A percentile compares a stretch with the other conserved stretches of the same genome.
Conservation (phyloP, 441 rosid genomes). For the Adansonia gregorii region DNA sequence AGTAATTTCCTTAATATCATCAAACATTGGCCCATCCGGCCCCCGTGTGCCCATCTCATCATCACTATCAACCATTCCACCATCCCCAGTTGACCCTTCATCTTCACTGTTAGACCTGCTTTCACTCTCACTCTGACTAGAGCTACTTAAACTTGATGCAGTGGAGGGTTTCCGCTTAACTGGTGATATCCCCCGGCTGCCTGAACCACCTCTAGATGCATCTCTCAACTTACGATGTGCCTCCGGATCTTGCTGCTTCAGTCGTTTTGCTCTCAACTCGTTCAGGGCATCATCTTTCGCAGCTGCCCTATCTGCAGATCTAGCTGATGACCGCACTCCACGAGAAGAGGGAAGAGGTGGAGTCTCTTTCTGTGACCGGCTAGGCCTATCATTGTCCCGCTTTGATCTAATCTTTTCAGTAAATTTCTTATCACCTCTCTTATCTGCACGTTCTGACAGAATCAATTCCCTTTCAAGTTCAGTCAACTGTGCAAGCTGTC, state of each 20-base stretch:
- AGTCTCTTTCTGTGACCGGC: conserved; percentile 64
- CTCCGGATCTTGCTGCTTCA: conserved; percentile 92
- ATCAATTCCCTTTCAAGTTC: conserved; percentile 95
- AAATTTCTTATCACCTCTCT: conserved; percentile 88
- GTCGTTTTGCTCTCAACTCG: conserved; percentile 84
- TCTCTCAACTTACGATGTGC: conserved; percentile 79
- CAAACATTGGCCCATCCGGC: conserved; percentile 64
- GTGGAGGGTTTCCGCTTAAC: conserved; percentile 59
- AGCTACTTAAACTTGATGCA: conserved; percentile 73
- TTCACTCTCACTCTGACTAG: conserved; percentile 82
- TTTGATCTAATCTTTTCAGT: conserved; percentile 79
- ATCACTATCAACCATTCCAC: conserved; percentile 87
- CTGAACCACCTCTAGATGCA: conserved; percentile 69
- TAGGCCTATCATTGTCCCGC: conserved; percentile 69
- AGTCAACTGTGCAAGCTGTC: conserved; percentile 75
- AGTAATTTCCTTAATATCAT: conserved; percentile 83
- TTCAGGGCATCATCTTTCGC: conserved; percentile 90
- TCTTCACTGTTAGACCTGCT: conserved; percentile 86
- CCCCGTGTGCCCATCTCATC: conserved; percentile 68
- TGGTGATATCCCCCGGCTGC: conserved; percentile 63
- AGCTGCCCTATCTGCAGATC: conserved; percentile 93
- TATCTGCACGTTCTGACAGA: conserved; percentile 81
- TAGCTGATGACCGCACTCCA: conserved; percentile 77
- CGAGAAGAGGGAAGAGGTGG: conserved; percentile 67
- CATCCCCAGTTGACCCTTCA: conserved; percentile 80